A percentile compares a stretch with the other conserved stretches of the same genome.
Evolutionary conservation across 2,329 filamentous ascomycete species (phyloP).

Genomic region (Coniochaeta prunicola): DNA sequence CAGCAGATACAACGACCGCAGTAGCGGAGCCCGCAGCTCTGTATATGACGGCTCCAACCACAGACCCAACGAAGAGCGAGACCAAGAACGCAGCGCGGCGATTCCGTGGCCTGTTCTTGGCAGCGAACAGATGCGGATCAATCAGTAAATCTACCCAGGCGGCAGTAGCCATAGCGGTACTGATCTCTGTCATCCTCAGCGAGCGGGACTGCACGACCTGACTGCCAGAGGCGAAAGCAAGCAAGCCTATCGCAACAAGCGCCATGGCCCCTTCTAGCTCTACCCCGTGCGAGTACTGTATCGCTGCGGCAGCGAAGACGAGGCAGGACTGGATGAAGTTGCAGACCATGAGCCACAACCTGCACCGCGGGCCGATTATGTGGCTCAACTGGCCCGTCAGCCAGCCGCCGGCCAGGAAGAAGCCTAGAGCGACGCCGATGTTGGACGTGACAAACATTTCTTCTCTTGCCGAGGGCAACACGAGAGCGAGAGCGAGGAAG

Average conservation of each 20-base stretch:
- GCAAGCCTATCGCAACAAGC: constrained; percentile 37
- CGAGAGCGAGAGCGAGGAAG: constrained; percentile 45
- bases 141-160: constrained; percentile 55
- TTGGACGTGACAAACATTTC: constrained; percentile 45
- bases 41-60: constrained; percentile 45
- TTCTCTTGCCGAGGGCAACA: constrained; percentile 37
- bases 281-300: constrained; percentile 37
- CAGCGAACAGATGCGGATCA: constrained; percentile 39
- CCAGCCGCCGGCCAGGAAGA: constrained; percentile 48
- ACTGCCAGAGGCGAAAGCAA: constrained; percentile 48
- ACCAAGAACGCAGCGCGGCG: constrained; percentile 42
- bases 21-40: constrained; percentile 31
- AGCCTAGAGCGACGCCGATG: constrained; percentile 45
- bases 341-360: constrained; percentile 46
- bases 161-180: constrained; percentile 57
- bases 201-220: constrained; percentile 52
- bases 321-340: constrained; percentile 47
- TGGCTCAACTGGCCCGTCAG: constrained; percentile 51
- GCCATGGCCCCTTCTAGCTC: constrained; percentile 23
- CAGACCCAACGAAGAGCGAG: constrained; percentile 37
- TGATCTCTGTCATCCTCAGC: constrained; percentile 52
- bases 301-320: constrained; percentile 42
- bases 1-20: constrained; percentile 34
- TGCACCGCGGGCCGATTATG: constrained; percentile 38
- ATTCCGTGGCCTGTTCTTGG: constrained; percentile 41